phyloP scores from a whole-genome alignment of 805 yeast species.

The Sugiyamaella chiloensis region DNA sequence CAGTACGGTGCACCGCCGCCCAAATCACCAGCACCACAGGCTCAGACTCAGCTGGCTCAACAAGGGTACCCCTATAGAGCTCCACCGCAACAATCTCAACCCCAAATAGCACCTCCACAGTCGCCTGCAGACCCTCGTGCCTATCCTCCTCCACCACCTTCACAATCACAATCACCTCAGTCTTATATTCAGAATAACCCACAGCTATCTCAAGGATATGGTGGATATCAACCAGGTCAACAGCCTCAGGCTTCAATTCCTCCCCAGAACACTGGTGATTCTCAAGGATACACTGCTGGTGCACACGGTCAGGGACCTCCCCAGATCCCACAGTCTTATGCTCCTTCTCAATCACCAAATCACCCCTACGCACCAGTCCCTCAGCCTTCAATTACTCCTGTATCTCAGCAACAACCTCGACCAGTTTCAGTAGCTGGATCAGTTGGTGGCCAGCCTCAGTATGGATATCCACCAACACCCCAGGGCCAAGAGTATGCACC shows the following conservation, averaged over 20 bases:
- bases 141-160: neutral
- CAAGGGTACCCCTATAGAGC: neutral
- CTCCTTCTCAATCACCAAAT: neutral
- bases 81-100: slow-evolving; percentile 11
- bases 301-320: too few species aligned
- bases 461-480: neutral
- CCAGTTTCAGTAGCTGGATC: slow-evolving; percentile 10
- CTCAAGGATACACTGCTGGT: too few species aligned
- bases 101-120: neutral
- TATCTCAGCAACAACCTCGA: slow-evolving; percentile 4
- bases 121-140: neutral
- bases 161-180: too few species aligned
- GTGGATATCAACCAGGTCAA: too few species aligned
- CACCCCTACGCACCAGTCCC: neutral
- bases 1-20: neutral
- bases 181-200: too few species aligned
- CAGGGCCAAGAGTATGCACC: neutral
- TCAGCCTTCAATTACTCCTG: neutral
- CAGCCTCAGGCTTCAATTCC: too few species aligned
- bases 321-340: neutral
- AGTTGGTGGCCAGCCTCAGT: slow-evolving; percentile 1
- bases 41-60: neutral
- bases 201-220: too few species aligned
- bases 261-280: too few species aligned
- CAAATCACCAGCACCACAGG: neutral